Base-by-base conservation (phyloP, 2,329 filamentous ascomycete genomes). In the Aureobasidium sp. region DNA sequence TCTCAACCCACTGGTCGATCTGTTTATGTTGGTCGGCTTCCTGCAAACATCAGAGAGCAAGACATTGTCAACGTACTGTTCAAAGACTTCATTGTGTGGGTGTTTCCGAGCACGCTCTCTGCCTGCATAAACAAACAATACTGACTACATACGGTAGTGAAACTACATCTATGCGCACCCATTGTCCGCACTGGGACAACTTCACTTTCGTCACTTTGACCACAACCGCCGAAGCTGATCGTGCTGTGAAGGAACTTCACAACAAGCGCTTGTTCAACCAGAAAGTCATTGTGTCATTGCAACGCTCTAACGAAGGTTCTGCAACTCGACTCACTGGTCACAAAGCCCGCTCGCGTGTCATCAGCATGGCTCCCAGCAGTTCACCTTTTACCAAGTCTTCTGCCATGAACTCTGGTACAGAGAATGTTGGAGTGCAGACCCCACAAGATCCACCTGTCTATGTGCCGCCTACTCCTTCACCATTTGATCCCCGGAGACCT, bases 141-240 rank as follows among this genome's bases (percentile, higher is more conserved):
- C 55, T 59, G 55, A 59, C 55, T 25, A 14, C 15, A 34, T 8
- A 17, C 27, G 22, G 20, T 22, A 59, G 55, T 37, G 55, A 59
- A 15, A 59, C 55, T 39, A 59, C 42, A 27, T 59, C 55, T n/a
- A 48, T 59, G 20, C 55, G 39, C 42, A 59, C 55, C 22, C 55
- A 59, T 42, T 48, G 55, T 48, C 37, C 39, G 15, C 31, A 44
- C 34, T 25, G 14, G 27, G 42, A 48, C 29, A 59, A 48, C 20
- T 59, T 59, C 22, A 39, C 55, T 20, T 47, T 59, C 11, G 14
- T 59, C 31, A 48, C 36, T 20, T 15, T 59, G 29, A 59, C 42
- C 11, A 59, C 55, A 5, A 17, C 25, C 41, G 55, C 31, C 2
- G 55, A 59, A 48, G 42, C 55, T 22, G 20, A 59, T 12, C 55